Conservation (phyloP, 2,329 filamentous ascomycete genomes). For the Colletotrichum aenigma region DNA sequence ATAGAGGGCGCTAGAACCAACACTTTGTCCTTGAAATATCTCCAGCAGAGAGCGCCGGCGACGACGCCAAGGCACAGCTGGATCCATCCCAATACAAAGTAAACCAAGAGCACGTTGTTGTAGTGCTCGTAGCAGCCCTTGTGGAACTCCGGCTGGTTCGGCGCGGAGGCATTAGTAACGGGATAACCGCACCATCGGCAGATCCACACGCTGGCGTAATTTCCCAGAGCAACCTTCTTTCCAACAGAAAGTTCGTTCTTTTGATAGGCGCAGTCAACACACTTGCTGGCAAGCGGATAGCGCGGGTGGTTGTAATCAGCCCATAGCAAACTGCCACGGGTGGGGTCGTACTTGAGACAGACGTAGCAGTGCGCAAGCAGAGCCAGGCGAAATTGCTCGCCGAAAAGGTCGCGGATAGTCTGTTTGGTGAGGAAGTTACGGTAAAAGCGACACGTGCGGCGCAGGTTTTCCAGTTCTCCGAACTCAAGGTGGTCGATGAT, state of each 20-base stretch:
- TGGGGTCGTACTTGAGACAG: constrained; percentile 39
- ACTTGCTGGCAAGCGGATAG: constrained; percentile 43
- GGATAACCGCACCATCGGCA: constrained; percentile 52
- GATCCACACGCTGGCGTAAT: constrained; percentile 36
- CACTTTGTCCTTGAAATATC: constrained; percentile 33
- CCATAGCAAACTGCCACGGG: constrained; percentile 34
- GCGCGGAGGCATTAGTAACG: constrained; percentile 31
- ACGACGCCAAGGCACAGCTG: constrained; percentile 40
- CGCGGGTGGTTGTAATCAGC: constrained; percentile 30
- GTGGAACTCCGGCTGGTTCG: constrained; percentile 45
- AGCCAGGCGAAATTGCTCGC: constrained; percentile 30
- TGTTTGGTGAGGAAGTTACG: constrained; percentile 36
- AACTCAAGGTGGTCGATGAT: constrained; percentile 45
- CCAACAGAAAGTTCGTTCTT: constrained; percentile 40
- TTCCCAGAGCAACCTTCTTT: constrained; percentile 39
- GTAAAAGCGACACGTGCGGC: constrained; percentile 43
- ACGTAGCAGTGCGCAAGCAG: constrained; percentile 43
- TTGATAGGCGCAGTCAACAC: constrained; percentile 41
- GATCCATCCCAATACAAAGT: constrained; percentile 40
- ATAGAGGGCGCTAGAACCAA: constrained; percentile 37
- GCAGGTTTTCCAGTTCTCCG: constrained; percentile 45
- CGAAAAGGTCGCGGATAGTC: constrained; percentile 40
- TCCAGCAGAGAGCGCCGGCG: constrained; percentile 41
- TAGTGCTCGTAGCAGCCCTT: constrained; percentile 41
- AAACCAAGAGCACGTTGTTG: constrained; percentile 37